Evolutionary conservation across 2,329 filamentous ascomycete species (phyloP), one percentile per base, ranked within the genome.

Genomic region (Pseudonectria foliicola): DNA sequence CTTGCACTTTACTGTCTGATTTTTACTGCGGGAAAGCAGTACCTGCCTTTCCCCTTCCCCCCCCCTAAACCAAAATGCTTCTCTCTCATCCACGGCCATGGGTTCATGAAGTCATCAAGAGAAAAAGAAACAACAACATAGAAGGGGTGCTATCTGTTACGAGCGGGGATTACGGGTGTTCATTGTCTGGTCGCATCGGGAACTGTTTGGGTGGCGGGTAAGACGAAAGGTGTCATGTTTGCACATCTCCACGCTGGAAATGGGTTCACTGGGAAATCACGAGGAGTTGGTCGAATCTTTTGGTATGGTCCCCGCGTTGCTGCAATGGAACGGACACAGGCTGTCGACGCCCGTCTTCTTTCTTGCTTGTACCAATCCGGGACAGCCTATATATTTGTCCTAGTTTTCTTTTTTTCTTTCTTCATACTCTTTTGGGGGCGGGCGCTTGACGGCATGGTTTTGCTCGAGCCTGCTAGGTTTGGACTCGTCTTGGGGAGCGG

Each of bases 51-150:
- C n/a, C n/a, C n/a, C n/a, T n/a, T n/a, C n/a, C n/a, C 35, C 27
- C 45, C 33, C 40, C 39, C 42, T 39, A 38, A 42, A 52, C 44
- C 48, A 54, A 56, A 57, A 53, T 53, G 52, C 50, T 53, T 55
- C 55, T 47, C 48, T 46, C 42, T 51, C 49, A 46, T 53, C n/a
- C 39, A 42, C 43, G 52, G 50, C 46, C 31, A 52, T 49, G 70
- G 61, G 67, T 66, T 56, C 46, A 70, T 51, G 60, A 71, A 67
- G 67, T 63, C 56, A 61, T 60, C 57, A 61, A 57, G 48, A 53
- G 41, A 54, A 56, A 57, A 55, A 55, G 52, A 64, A 63, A 60
- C 67, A 69, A 63, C 53, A 61, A 44, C 48, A 68, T 70, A 71
- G 73, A 53, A 46, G 50, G 52, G 46, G 50, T 55, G 50, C 48